A percentile compares a stretch with the other conserved stretches of the same genome.
phyloP scores from a whole-genome alignment of 2,329 filamentous ascomycete species.

The Colletotrichum euphorbiae region DNA sequence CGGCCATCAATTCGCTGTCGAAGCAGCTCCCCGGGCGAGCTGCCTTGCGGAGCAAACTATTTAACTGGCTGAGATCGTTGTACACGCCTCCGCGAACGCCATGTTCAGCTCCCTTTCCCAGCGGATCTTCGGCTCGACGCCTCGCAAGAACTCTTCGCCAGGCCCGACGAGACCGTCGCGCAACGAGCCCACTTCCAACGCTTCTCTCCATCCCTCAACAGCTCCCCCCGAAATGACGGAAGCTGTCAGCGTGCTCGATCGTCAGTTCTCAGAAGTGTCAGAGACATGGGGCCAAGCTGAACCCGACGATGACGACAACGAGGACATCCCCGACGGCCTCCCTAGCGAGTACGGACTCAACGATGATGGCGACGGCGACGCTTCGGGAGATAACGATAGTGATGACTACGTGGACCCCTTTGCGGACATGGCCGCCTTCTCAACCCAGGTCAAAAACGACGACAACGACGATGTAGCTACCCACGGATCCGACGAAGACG shows the following conservation, averaged over 20 bases:
- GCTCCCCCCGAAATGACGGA: conserved; percentile 21
- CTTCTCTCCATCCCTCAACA: conserved; percentile 13
- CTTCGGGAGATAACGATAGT: background rate
- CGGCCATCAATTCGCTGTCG: background rate
- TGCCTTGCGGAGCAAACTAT: background rate
- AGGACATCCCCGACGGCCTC: conserved; percentile 6
- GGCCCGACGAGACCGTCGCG: conserved; percentile 22
- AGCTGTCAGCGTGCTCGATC: conserved; percentile 12
- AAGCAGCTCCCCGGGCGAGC: conserved; percentile 19
- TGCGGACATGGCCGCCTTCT: conserved; percentile 30
- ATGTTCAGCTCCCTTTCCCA: conserved; percentile 36
- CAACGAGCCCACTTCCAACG: background rate
- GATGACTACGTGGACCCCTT: conserved; percentile 34
- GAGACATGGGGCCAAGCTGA: conserved; percentile 2
- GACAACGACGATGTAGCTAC: background rate
- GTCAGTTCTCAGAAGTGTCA: conserved; percentile 13
- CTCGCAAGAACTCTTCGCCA: conserved; percentile 32
- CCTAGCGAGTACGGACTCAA: background rate
- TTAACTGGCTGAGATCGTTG: background rate
- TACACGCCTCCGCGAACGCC: background rate
- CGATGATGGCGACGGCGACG: conserved; percentile 23
- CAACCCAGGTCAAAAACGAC: conserved; percentile 10
- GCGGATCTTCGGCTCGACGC: conserved; percentile 20
- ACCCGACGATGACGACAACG: background rate
- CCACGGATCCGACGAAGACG: conserved; percentile 1